Percentiles rank a stretch among this genome's conserved stretches.
These are phyloP conservation scores for Hibiscus mutabilis DNA, from an alignment of 345 rosid genomes.

Conservation along the genomic window DNA sequence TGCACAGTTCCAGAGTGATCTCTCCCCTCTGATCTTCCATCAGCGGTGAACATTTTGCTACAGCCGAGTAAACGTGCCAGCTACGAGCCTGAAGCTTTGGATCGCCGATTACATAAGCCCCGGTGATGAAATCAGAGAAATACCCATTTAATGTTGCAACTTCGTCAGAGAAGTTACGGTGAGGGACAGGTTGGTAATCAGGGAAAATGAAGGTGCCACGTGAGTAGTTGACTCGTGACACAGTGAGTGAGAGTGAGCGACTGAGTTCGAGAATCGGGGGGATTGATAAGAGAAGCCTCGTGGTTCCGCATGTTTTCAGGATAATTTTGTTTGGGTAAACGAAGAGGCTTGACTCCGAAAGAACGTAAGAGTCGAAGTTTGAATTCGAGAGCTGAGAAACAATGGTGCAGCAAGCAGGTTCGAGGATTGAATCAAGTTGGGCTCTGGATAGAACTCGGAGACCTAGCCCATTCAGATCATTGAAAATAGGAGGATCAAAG, in stretches of 20 bases:
- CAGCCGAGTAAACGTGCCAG: slow-evolving; percentile 72
- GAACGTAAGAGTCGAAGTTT: slow-evolving; percentile 67
- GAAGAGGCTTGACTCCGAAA: slow-evolving; percentile 81
- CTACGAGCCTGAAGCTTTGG: slow-evolving; percentile 23
- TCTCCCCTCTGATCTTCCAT: slow-evolving; percentile 3
- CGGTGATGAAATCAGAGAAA: slow-evolving; percentile 31
- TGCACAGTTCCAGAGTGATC: slow-evolving; percentile 66
- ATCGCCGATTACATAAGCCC: slow-evolving; percentile 47
- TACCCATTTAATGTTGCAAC: slow-evolving; percentile 41
- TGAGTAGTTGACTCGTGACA: slow-evolving; percentile 46
- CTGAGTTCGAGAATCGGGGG: slow-evolving; percentile 43
- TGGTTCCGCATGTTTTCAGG: slow-evolving; percentile 83
- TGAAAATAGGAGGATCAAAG: slow-evolving; percentile 40
- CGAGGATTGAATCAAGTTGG: slow-evolving; percentile 53
- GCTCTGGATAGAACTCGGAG: slow-evolving; percentile 41
- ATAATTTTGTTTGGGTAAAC: slow-evolving; percentile 49
- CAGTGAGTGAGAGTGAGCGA: slow-evolving; percentile 33
- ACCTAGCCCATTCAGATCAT: slow-evolving; percentile 44
- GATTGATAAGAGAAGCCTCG: slow-evolving; percentile 56
- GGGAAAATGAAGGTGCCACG: slow-evolving; percentile 89
- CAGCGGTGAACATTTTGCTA: neutral
- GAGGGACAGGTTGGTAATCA: slow-evolving; percentile 58
- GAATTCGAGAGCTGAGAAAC: slow-evolving; percentile 53
- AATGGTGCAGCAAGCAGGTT: slow-evolving; percentile 58
- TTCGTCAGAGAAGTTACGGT: slow-evolving; percentile 67